phyloP scores from a whole-genome alignment of 805 yeast species.

The Zygoascus bituminiphila region DNA sequence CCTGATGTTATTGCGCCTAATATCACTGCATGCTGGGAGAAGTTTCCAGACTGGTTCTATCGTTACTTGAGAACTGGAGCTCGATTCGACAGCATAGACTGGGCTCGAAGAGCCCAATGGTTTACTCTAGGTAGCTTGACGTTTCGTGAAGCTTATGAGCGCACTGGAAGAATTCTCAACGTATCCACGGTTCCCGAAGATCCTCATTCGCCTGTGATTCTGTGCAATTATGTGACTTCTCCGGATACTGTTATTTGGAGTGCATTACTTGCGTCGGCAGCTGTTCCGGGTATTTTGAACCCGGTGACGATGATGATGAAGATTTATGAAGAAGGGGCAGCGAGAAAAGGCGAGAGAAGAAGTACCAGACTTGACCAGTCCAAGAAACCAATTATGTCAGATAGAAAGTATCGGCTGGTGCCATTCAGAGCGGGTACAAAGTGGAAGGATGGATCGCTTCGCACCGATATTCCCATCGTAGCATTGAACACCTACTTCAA shows the following conservation, averaged over 20 bases:
- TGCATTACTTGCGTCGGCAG: constrained; percentile 64
- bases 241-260: constrained; percentile 83
- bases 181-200: constrained; percentile 76
- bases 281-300: constrained; percentile 74
- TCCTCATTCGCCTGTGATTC: constrained; percentile 71
- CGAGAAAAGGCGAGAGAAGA: constrained; percentile 24
- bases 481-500: constrained; percentile 68
- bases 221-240: constrained; percentile 67
- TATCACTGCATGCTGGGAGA: constrained; percentile 63
- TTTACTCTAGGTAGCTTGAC: constrained; percentile 69
- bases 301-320: constrained; percentile 78
- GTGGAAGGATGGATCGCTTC: constrained; percentile 71
- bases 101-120: constrained; percentile 64
- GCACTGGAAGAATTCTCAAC: constrained; percentile 64
- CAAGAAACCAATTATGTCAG: neutral
- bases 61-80: constrained; percentile 73
- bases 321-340: constrained; percentile 18
- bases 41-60: constrained; percentile 49
- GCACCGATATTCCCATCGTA: constrained; percentile 73
- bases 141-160: constrained; percentile 56
- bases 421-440: constrained; percentile 70
- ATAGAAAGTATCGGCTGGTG: constrained; percentile 28
- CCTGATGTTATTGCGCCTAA: constrained; percentile 51
- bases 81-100: constrained; percentile 60
- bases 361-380: neutral